phyloP scores from a whole-genome alignment of 2,329 filamentous ascomycete genomes.

The Xylariaceae sp. region DNA sequence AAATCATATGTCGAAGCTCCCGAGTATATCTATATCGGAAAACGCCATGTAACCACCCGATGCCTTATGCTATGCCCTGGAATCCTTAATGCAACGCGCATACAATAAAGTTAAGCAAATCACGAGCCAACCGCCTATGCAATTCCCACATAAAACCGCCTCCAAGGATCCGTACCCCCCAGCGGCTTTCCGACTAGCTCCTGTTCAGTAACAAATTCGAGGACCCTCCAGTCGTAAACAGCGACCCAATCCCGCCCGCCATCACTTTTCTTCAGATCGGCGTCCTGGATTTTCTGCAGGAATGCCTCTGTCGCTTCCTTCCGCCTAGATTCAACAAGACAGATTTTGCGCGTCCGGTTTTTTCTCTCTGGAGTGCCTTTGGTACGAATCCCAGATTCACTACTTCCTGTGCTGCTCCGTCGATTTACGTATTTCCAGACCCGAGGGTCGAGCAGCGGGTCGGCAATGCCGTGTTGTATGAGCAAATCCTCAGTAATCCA shows the following conservation, averaged over 20 bases:
- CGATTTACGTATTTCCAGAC: constrained; percentile 40
- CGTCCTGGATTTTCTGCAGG: constrained; percentile 42
- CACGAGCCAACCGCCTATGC: constrained; percentile 37
- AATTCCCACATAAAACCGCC: constrained; percentile 51
- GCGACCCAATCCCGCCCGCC: constrained; percentile 46
- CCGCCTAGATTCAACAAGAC: constrained; percentile 50
- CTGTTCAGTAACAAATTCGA: constrained; percentile 48
- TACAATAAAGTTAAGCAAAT: neutral
- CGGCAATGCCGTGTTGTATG: constrained; percentile 48
- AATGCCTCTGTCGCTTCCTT: constrained; percentile 42
- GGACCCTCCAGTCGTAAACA: constrained; percentile 55
- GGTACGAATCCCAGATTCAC: neutral
- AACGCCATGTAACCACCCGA: too few species aligned
- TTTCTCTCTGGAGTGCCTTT: constrained; percentile 1
- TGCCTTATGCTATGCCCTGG: constrained; percentile 8
- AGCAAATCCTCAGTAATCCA: constrained; percentile 49
- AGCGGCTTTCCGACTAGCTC: constrained; percentile 46
- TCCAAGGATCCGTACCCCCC: constrained; percentile 49
- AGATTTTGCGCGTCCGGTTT: constrained; percentile 36
- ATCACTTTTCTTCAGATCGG: constrained; percentile 36
- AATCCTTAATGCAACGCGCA: constrained; percentile 15
- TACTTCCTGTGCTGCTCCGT: neutral
- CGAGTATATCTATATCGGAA: neutral
- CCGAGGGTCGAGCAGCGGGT: constrained; percentile 43
- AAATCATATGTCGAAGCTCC: too few species aligned